phyloP scores from a whole-genome alignment of 1,139 yeast genomes.

The Casaregolazyma suthepensis region DNA sequence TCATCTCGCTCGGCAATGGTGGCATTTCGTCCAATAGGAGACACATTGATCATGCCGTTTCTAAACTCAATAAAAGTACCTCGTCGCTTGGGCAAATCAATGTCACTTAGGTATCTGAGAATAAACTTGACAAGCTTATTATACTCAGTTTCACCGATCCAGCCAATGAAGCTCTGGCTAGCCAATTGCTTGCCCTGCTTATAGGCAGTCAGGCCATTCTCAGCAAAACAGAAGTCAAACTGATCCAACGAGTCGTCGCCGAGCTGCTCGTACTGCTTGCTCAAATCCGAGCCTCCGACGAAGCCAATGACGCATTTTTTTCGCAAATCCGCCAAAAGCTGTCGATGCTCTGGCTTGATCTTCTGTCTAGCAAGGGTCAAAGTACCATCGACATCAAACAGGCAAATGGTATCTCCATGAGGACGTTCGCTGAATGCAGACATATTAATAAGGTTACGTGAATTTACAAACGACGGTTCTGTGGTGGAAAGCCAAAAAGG shows the following conservation, averaged over 20 bases:
- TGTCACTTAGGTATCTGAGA: slow-evolving; percentile 71
- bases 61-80: slow-evolving; percentile 98
- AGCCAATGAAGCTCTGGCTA: slow-evolving; percentile 84
- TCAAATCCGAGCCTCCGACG: slow-evolving; percentile 95
- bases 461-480: background rate
- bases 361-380: slow-evolving; percentile 92
- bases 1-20: slow-evolving; percentile 89
- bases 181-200: slow-evolving; percentile 82
- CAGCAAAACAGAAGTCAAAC: slow-evolving; percentile 94
- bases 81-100: slow-evolving; percentile 77
- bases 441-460: background rate
- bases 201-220: slow-evolving; percentile 97
- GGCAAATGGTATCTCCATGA: slow-evolving; percentile 44
- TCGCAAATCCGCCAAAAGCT: slow-evolving; percentile 66
- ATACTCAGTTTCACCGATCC: slow-evolving; percentile 96
- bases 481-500: background rate
- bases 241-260: slow-evolving; percentile 65
- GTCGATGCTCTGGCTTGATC: slow-evolving; percentile 74
- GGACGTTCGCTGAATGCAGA: slow-evolving; percentile 32
- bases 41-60: slow-evolving; percentile 97
- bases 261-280: slow-evolving; percentile 93
- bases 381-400: slow-evolving; percentile 98
- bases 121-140: slow-evolving; percentile 81
- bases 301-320: slow-evolving; percentile 91
- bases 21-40: slow-evolving; percentile 98